A percentile compares a stretch with the other conserved stretches of the same genome.
These are phyloP conservation scores for Escovopsis weberi DNA, from an alignment of 2,329 filamentous ascomycete genomes.

Conservation along the genomic window DNA sequence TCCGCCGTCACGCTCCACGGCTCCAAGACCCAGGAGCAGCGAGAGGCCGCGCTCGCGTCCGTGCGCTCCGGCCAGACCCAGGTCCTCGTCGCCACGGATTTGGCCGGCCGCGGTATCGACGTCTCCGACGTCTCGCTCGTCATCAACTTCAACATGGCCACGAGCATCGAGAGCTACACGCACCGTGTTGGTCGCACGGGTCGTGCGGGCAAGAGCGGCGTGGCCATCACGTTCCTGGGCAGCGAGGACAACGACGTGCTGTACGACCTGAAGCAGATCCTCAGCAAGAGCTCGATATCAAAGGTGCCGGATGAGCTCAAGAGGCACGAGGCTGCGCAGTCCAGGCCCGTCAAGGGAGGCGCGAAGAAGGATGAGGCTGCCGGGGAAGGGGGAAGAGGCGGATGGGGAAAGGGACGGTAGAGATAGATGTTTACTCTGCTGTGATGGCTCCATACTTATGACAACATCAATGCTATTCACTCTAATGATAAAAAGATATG, in stretches of 20 bases:
- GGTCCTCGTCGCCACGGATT: slow-evolving; percentile 86
- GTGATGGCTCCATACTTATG: background rate
- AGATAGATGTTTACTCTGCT: background rate
- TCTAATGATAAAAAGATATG: background rate
- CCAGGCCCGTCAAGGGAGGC: slow-evolving; percentile 42
- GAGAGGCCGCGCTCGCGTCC: slow-evolving; percentile 80
- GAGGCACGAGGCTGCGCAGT: slow-evolving; percentile 83
- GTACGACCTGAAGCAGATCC: slow-evolving; percentile 93
- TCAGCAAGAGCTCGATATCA: slow-evolving; percentile 76
- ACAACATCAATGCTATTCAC: background rate
- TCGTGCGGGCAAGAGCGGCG: slow-evolving; percentile 91
- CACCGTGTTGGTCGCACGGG: slow-evolving; percentile 94
- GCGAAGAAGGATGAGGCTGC: slow-evolving; percentile 17
- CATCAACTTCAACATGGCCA: slow-evolving; percentile 98
- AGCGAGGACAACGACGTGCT: slow-evolving; percentile 79
- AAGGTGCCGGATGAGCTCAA: slow-evolving; percentile 83
- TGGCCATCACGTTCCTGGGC: slow-evolving; percentile 89
- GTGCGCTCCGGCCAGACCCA: slow-evolving; percentile 68
- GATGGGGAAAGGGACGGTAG: slow-evolving; percentile 1
- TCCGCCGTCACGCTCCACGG: slow-evolving; percentile 83
- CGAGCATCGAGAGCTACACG: slow-evolving; percentile 84
- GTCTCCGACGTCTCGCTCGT: slow-evolving; percentile 88
- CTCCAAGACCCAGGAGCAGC: slow-evolving; percentile 93
- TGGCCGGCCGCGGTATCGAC: slow-evolving; percentile 95
- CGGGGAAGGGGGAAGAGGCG: slow-evolving; percentile 10